Base-by-base conservation (phyloP, 768 basidiomycete species). In the Pleurotus platypus region DNA sequence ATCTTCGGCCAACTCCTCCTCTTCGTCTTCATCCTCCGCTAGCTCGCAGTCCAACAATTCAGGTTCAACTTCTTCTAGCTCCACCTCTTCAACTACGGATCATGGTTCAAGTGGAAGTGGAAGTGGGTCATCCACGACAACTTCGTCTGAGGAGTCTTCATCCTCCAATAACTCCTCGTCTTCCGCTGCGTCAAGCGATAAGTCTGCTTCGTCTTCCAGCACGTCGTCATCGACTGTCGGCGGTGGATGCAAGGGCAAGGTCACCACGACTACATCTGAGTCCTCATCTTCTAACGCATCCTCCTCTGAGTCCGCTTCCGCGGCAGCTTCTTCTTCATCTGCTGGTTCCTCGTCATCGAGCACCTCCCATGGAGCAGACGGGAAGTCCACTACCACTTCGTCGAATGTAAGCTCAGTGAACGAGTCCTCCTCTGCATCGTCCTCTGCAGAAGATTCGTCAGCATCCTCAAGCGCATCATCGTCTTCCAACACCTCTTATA, bases 1-100 rank as follows among this genome's bases (percentile, higher is more conserved):
- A 42, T 54, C 39, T 20, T 54, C 51, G 30, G 11, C 16, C 20
- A 16, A 26, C 9, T 51, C 49, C 9, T 51, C 49, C 4, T 51
- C 49, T 37, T 51, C 49, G 30, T 51, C 49, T 30, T 51, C 49
- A 27, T 51, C 49, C 24, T 40, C 51, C 11, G 39, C 51, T 9
- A 16, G 37, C 39, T 54, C 51, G 37, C 37, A 43, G 27, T 50
- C 49, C n/a, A 37, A 50, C 16, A 37, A 27, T 15, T 50, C 49
- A 7, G 30, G 26, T 38, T 50, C 49, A 20, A 35, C 30, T 35
- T 50, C 49, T 35, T 50, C 49, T 26, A 30, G 38, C 35, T 50
- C 27, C 2, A 35, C 49, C 8, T 35, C 49, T 24, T 18, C 49
- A 8, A 50, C 26, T 37, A 35, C 49, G 5, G 30, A 35, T 11